A percentile compares a stretch with the other conserved stretches of the same genome.
Conservation (phyloP, 75 land plant species). For the Pinus tabuliformis region DNA sequence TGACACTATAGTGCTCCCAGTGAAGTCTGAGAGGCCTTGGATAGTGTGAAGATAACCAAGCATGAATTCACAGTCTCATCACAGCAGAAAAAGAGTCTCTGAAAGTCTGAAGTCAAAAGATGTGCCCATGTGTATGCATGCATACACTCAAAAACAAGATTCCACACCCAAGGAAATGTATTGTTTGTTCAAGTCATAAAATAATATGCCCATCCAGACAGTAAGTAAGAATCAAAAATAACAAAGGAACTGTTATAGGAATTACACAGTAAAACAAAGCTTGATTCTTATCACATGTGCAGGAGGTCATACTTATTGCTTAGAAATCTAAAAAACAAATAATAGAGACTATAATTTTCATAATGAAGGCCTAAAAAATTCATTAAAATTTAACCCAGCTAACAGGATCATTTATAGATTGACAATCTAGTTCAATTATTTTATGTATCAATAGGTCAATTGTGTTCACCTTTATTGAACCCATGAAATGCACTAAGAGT, state of each 20-base stretch:
- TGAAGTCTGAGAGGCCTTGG: neutral
- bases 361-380: neutral
- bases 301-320: neutral
- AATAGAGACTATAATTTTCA: neutral
- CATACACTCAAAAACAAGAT: no score
- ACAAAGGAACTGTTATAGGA: neutral
- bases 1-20: neutral
- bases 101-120: no score
- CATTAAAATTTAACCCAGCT: neutral
- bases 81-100: neutral
- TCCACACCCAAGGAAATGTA: no score
- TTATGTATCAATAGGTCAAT: neutral
- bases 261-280: neutral
- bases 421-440: neutral
- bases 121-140: no score
- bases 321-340: neutral
- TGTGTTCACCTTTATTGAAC: conserved; percentile 54
- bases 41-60: neutral
- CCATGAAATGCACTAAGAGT: conserved; percentile 65
- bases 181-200: no score
- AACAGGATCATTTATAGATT: neutral
- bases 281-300: neutral
- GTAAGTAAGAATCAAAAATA: neutral
- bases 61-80: neutral
- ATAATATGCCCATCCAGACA: neutral